Evolutionary conservation across 192 early-diverging fungal species (phyloP), one percentile per base, ranked within the genome.

Genomic region (Coemansia javaensis): DNA sequence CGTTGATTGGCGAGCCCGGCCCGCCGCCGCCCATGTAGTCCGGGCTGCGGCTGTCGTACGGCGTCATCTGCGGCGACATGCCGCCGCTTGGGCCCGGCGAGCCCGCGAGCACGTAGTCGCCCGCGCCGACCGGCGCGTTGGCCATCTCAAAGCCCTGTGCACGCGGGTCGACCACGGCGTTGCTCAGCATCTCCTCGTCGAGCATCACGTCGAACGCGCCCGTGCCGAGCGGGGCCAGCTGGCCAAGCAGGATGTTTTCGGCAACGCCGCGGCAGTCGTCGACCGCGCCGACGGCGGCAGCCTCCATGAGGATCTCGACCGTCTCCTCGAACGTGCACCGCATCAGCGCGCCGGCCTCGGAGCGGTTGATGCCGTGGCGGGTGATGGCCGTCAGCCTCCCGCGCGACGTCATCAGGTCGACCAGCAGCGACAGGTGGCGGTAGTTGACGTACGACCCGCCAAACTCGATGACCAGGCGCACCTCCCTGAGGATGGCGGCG

Each of bases 371-470:
- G 63, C 96, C 96, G 53, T 97, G 94, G 40, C 96, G 88, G 3
- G 94, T 94, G 58, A 99, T 99, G 20, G 96, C 90, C 82, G 94
- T 97, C 54, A 99, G 63, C 38, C 81, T 75, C 39, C 96, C 96
- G 20, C 88, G 82, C 27, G 90, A 83, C 7, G 92, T 95, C 96
- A 99, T 99, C 25, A 92, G 86, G 72, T 99, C 96, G 38, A 88
- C 88, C 44, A 99, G 83, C 63, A 97, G 73, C 18, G 94, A 85
- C 75, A 99, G 71, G 54, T 99, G 96, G 40, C 96, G 85, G 70
- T 97, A 96, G 78, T 99, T 99, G 52, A 99, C 93, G 80, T 97
- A 97, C 30, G 90, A 93, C 61, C 91, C 90, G 45, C 91, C 91
- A 50, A 87, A 89, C 79, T 96, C 86, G 56, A 99, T 93, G 46